phyloP scores from a whole-genome alignment of 192 early-diverging fungal genomes.

The Coemansia umbellata region DNA sequence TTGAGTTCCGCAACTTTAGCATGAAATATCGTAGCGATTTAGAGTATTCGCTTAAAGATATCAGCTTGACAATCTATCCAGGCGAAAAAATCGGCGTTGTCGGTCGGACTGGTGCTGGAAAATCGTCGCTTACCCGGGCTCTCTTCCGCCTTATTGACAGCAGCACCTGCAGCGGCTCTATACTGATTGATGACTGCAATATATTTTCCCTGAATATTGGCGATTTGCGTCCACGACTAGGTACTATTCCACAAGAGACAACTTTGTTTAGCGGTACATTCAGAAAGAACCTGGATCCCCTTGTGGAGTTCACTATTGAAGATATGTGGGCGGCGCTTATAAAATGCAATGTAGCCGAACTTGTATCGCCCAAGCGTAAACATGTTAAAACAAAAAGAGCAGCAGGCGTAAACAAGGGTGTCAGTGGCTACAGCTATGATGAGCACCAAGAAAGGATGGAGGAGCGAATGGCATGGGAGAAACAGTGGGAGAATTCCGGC shows the following conservation, averaged over 20 bases:
- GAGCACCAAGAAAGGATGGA: constrained; percentile 13
- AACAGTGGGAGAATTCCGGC: background rate
- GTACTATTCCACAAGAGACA: constrained; percentile 66
- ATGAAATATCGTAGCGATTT: constrained; percentile 56
- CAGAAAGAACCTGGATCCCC: constrained; percentile 64
- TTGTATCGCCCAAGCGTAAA: background rate
- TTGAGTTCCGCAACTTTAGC: constrained; percentile 54
- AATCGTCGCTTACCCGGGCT: constrained; percentile 55
- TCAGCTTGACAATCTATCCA: constrained; percentile 55
- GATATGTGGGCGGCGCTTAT: constrained; percentile 60
- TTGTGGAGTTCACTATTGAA: constrained; percentile 46
- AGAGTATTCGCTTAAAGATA: constrained; percentile 55
- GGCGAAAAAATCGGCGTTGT: constrained; percentile 65
- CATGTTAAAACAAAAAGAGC: background rate
- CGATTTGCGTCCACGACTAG: constrained; percentile 44
- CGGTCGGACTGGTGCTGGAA: constrained; percentile 76
- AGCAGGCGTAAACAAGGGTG: constrained; percentile 21
- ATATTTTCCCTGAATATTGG: constrained; percentile 56
- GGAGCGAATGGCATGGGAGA: constrained; percentile 10
- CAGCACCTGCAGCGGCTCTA: constrained; percentile 41
- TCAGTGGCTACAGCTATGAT: constrained; percentile 3
- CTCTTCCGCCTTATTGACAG: constrained; percentile 65
- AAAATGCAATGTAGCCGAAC: constrained; percentile 3
- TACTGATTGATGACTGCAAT: constrained; percentile 69
- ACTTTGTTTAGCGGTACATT: constrained; percentile 58